Evolutionary conservation across 2,329 filamentous ascomycete genomes (phyloP), one percentile per base, ranked within the genome.

Genomic region (Fusarium mexicanum): DNA sequence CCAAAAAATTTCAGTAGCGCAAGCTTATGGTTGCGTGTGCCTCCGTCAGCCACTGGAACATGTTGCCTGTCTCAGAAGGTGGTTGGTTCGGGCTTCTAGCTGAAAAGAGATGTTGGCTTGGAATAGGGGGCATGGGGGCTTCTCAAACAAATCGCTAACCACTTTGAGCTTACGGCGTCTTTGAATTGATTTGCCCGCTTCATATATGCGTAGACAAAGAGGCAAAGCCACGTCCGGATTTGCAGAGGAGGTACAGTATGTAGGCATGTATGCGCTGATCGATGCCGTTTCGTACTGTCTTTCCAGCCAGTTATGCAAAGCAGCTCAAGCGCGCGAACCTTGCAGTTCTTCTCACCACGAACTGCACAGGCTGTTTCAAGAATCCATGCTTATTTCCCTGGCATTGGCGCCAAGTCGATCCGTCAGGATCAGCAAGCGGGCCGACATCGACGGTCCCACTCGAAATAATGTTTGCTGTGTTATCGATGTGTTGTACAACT

Each of bases 341-440:
- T 20, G 16, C 4, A 24, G 26, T 11, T n/a, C 24, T n/a, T 29
- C 8, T 24, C 38, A 24, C 29, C 22, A 33, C 12, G 14, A 43
- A 43, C 29, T 11, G 12, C 8, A 31, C 22, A 57, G 14, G 37
- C 6, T n/a, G 53, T 55, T 55, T 43, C 37, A 29, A 43, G 38
- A 43, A 8, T 18, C 16, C 17, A 57, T 44, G 38, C 40, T 44
- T 18, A 16, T 24, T 18, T 20, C 40, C 22, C 29, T 44, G 26
- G 53, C 53, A 20, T 33, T 33, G 29, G 26, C 26, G 38, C 38
- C 53, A 57, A 33, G 38, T 33, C 37, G 53, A 57, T 57, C 38
- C 53, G 17, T 33, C 22, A 33, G 38, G 53, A 57, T 57, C 38
- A 57, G 38, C 26, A 57, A 57, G 38, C 51, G 51, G 51, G 35